A percentile compares a stretch with the other conserved stretches of the same genome.
Conservation (phyloP, 805 yeast genomes). For the Kuraishia cidri region DNA sequence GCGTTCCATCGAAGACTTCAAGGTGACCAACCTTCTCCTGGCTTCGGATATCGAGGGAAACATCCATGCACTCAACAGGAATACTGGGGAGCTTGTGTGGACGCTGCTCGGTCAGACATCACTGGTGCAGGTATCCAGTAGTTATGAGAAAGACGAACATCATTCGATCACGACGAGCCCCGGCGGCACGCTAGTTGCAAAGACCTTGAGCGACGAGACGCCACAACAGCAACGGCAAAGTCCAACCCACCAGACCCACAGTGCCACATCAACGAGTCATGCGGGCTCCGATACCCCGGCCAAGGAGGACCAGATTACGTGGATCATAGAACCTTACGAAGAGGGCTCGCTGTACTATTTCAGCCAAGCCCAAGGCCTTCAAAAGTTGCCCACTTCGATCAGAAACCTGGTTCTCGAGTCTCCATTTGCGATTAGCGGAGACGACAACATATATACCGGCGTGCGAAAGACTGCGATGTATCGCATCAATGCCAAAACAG, state of each 20-base stretch:
- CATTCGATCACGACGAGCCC: constrained; percentile 8
- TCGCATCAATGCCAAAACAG: constrained; percentile 64
- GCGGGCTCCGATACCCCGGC: too few species aligned
- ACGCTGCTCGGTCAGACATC: constrained; percentile 59
- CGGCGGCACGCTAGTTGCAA: constrained; percentile 3
- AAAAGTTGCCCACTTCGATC: constrained; percentile 74
- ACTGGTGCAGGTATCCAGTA: constrained; percentile 30
- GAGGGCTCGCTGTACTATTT: constrained; percentile 83
- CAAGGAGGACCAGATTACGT: constrained; percentile 31
- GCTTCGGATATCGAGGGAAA: constrained; percentile 85
- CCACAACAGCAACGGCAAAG: too few species aligned
- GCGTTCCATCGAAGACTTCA: constrained; percentile 13
- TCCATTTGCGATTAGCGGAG: constrained; percentile 71
- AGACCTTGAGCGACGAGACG: too few species aligned
- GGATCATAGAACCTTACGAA: constrained; percentile 88
- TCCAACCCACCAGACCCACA: constrained; percentile 2
- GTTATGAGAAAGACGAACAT: not conserved
- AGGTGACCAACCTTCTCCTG: constrained; percentile 45
- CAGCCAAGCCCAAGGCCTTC: constrained; percentile 64
- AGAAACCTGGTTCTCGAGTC: constrained; percentile 71
- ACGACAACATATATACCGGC: constrained; percentile 86
- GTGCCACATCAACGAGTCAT: too few species aligned
- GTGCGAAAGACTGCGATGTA: constrained; percentile 66
- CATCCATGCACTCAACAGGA: constrained; percentile 69
- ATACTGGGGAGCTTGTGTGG: constrained; percentile 74